Percentiles rank a stretch among this genome's conserved stretches.
Evolutionary conservation across 352 stramenopile species (phyloP).

Genomic region (Pythium sp.): DNA sequence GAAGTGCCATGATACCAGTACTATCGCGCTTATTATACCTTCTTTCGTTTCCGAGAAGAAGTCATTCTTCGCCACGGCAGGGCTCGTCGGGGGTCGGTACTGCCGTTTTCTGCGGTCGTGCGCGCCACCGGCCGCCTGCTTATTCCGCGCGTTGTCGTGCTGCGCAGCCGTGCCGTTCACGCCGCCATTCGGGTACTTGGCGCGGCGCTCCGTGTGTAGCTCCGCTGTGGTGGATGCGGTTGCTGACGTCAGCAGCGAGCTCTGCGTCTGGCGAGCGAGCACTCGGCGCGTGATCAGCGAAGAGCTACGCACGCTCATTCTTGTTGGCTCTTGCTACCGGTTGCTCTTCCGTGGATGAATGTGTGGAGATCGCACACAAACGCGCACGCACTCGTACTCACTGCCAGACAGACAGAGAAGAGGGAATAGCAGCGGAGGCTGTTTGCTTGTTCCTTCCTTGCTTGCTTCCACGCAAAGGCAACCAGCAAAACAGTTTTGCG

Average conservation of each 20-base stretch:
- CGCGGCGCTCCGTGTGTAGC: slow-evolving; percentile 18
- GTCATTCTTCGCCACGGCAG: slow-evolving; percentile 3
- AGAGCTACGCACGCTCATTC: slow-evolving; percentile 16
- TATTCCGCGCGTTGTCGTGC: not conserved
- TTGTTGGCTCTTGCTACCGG: not conserved
- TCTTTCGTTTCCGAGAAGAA: slow-evolving; percentile 15
- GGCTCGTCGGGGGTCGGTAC: slow-evolving; percentile 8
- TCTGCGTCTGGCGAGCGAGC: slow-evolving; percentile 10
- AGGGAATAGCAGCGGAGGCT: not conserved
- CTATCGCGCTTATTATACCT: slow-evolving; percentile 2
- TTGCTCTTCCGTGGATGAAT: not conserved
- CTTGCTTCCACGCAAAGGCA: not conserved
- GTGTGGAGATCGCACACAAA: not conserved
- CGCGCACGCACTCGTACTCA: not conserved
- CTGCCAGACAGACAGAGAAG: not conserved
- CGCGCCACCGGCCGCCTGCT: not conserved
- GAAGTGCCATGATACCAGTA: not conserved
- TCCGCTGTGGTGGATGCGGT: not conserved
- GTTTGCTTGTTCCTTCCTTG: no score
- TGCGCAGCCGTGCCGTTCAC: not conserved
- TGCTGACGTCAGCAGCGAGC: slow-evolving; percentile 1
- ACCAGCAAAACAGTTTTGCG: slow-evolving; percentile 5
- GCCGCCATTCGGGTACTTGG: slow-evolving; percentile 13
- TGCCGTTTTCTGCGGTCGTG: slow-evolving; percentile 23
- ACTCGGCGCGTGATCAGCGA: slow-evolving; percentile 18